Evolutionary conservation across 495 filamentous ascomycete genomes (phyloP).

Genomic region (Aspergillus steynii): DNA sequence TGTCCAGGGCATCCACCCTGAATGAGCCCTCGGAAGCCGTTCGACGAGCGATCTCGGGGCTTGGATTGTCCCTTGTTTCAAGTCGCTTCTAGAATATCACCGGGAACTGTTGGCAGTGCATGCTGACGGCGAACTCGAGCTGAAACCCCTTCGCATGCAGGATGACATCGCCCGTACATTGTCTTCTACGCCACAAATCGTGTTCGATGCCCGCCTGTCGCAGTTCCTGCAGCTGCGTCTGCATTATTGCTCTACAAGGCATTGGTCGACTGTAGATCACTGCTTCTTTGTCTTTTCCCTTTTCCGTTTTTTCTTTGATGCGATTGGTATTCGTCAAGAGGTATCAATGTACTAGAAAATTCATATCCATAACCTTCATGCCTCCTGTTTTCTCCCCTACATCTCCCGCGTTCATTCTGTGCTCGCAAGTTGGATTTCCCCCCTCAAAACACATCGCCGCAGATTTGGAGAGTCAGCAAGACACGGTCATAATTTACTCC

Average conservation of each 20-base stretch:
- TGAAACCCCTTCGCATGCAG: background rate
- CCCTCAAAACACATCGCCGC: background rate
- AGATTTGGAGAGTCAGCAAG: background rate
- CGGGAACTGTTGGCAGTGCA: too few species aligned
- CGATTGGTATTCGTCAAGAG: slow-evolving; percentile 4
- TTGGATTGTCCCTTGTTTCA: too few species aligned
- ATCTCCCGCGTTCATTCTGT: slow-evolving; percentile 14
- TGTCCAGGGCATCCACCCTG: too few species aligned
- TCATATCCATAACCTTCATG: slow-evolving; percentile 17
- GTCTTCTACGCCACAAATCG: background rate
- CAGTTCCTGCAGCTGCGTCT: background rate
- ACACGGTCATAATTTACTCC: slow-evolving; percentile 28
- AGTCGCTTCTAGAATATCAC: too few species aligned
- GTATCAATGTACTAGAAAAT: slow-evolving; percentile 24
- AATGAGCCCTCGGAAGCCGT: too few species aligned
- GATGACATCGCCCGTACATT: slow-evolving; percentile 5
- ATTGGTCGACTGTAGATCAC: background rate
- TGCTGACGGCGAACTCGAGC: too few species aligned
- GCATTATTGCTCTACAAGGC: background rate
- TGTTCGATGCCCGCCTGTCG: background rate
- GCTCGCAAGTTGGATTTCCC: background rate
- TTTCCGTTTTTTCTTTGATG: background rate
- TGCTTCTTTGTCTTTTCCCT: background rate
- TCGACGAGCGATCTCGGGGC: too few species aligned
- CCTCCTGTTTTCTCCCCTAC: slow-evolving; percentile 2